phyloP scores from a whole-genome alignment of 169 alveolate genomes.

The Plasmodium vinckei region DNA sequence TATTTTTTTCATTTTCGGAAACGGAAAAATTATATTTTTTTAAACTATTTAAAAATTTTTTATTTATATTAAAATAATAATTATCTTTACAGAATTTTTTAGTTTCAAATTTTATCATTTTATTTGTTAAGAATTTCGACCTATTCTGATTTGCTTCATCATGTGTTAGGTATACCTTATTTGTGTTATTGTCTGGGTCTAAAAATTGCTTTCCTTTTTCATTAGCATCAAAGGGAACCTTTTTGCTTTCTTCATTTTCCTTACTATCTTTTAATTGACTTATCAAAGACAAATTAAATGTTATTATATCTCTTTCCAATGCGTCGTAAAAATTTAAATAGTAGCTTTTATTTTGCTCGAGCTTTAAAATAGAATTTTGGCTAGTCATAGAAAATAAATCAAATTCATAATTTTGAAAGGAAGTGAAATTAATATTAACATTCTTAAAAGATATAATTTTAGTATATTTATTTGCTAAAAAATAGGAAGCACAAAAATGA shows the following conservation, averaged over 20 bases:
- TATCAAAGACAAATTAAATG: neutral
- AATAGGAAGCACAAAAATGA: constrained; percentile 51
- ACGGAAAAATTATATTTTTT: constrained; percentile 40
- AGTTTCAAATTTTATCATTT: constrained; percentile 34
- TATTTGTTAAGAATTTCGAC: neutral
- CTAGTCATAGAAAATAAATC: constrained; percentile 26
- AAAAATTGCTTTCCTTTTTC: neutral
- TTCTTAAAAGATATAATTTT: constrained; percentile 33
- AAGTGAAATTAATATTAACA: constrained; percentile 38
- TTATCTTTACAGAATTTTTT: constrained; percentile 35
- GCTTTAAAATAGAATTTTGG: constrained; percentile 17
- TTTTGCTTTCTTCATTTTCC: neutral
- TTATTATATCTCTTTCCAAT: constrained; percentile 10
- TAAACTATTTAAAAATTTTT: constrained; percentile 22
- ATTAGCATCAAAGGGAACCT: too few relatives aligned
- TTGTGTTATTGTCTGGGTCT: neutral
- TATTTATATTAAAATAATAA: constrained; percentile 39
- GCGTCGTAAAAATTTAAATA: constrained; percentile 12
- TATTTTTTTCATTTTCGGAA: constrained; percentile 37
- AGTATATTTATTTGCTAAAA: constrained; percentile 37
- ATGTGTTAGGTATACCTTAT: too few relatives aligned
- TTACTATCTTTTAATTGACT: neutral
- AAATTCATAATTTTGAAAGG: constrained; percentile 15
- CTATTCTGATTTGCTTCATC: too few relatives aligned
- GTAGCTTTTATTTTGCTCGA: constrained; percentile 20